Conservation (phyloP, 305 asterid species). For the Fraxinus sp. region DNA sequence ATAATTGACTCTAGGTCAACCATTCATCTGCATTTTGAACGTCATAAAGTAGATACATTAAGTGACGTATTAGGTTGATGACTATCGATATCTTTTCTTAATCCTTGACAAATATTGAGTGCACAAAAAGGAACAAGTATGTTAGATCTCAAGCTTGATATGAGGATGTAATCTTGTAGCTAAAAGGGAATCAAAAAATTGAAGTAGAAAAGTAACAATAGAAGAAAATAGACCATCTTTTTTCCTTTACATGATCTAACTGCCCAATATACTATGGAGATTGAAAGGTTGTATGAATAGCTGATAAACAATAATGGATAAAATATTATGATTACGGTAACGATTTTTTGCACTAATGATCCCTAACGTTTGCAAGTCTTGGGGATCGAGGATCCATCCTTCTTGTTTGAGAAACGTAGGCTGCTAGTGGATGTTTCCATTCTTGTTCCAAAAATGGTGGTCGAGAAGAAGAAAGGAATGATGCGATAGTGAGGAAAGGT, state of each 20-base stretch:
- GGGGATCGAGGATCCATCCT: background rate
- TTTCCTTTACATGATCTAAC: background rate
- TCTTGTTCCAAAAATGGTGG: background rate
- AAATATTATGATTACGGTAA: background rate
- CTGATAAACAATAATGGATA: background rate
- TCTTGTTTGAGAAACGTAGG: background rate
- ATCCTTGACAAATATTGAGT: background rate
- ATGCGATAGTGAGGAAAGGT: background rate
- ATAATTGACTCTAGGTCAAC: background rate
- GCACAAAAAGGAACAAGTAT: background rate
- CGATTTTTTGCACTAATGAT: background rate
- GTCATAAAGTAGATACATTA: background rate
- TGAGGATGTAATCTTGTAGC: background rate
- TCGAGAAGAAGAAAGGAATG: background rate
- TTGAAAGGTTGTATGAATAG: background rate
- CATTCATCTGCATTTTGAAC: background rate
- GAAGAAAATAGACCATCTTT: background rate
- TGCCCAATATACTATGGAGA: background rate
- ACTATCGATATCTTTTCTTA: background rate
- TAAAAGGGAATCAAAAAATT: too few species aligned
- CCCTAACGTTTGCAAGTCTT: background rate
- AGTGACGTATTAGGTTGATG: background rate
- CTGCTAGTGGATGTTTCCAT: background rate
- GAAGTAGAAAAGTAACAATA: background rate
- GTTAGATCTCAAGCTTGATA: too few species aligned